These are phyloP conservation scores for Imleria badia DNA, from an alignment of 768 basidiomycete species.

Conservation along the genomic window DNA sequence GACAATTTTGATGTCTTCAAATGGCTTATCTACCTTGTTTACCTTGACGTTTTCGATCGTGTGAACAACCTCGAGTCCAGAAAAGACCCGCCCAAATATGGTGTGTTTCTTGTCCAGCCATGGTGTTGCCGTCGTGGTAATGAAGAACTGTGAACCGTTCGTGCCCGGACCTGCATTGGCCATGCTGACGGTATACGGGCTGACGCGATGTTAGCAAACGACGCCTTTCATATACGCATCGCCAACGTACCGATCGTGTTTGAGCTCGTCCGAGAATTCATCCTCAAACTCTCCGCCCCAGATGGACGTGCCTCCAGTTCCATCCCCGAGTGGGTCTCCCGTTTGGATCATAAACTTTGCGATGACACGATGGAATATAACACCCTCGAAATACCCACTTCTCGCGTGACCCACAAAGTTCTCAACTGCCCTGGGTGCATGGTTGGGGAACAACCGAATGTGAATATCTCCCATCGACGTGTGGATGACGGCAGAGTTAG, in stretches of 20 bases:
- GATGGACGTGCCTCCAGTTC: slow-evolving; percentile 87
- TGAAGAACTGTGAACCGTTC: slow-evolving; percentile 98
- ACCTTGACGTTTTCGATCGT: slow-evolving; percentile 89
- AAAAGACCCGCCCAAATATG: slow-evolving; percentile 86
- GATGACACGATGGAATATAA: slow-evolving; percentile 97
- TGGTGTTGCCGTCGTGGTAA: slow-evolving; percentile 91
- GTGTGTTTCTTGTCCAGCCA: slow-evolving; percentile 93
- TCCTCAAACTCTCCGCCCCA: slow-evolving; percentile 93
- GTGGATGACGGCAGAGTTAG: slow-evolving; percentile 85
- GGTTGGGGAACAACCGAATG: slow-evolving; percentile 82
- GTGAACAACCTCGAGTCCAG: slow-evolving; percentile 88
- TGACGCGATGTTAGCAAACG: slow-evolving; percentile 29
- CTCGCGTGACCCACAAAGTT: slow-evolving; percentile 94
- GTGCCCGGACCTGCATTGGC: slow-evolving; percentile 88
- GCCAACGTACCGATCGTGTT: slow-evolving; percentile 76
- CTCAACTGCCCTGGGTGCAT: slow-evolving; percentile 94
- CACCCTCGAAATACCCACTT: slow-evolving; percentile 87
- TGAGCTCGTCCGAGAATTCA: slow-evolving; percentile 85
- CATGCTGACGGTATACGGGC: slow-evolving; percentile 96
- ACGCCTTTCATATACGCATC: background rate
- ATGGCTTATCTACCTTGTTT: slow-evolving; percentile 84
- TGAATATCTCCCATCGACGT: slow-evolving; percentile 95
- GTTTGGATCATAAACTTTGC: slow-evolving; percentile 99
- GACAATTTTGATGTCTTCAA: slow-evolving; percentile 90
- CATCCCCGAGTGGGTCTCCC: slow-evolving; percentile 92